Base-by-base conservation (phyloP, 106 monocot genomes). In the Apostasia shenzhenica region DNA sequence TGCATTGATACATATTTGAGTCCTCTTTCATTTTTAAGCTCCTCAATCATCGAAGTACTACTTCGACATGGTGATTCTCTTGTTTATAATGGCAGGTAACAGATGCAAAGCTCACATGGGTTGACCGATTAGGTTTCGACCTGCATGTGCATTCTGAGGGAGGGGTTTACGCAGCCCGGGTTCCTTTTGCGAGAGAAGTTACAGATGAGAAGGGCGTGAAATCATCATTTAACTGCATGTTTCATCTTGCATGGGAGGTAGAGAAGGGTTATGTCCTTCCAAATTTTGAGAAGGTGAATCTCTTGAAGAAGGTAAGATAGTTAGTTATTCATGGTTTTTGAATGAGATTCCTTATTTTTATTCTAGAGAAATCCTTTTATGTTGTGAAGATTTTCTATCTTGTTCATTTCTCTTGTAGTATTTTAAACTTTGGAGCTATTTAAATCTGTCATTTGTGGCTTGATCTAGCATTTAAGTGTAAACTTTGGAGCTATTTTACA, bases 201-300 rank as follows among this genome's bases (percentile, higher is more conserved):
- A 62, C 84, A 6, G 89, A 97, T 71, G 92, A 92, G 64, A 97
- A 92, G 67, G 89, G 78, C 46, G 89, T 87, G 46, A 97, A 97
- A 56, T 97, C 95, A 13, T 81, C 92, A 4, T 97, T 97, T 77
- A 97, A 97, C 55, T 86, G 72, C 12, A 92, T 97, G 97, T 70
- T 89, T 64, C 95, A 95, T 73, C 86, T 82, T 54, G 91, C 95
- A 48, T 92, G 95, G 95, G 95, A 92, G 75, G 78, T 92, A 11
- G 95, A 95, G 86, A 95, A 86, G 76, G 86, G 55, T 46, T 89
- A 79, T 38, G 80, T 61, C 4, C 37, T 48, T 73, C 79, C 76
- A 49, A 86, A 92, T 14, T 89, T 92, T 77, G 89, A 92, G 67
- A 92, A 83, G 59, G 82, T 92, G 37, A 77, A 69, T 26, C 48